Evolutionary conservation across 345 rosid species (phyloP).

Genomic region (Sonneratia alba): DNA sequence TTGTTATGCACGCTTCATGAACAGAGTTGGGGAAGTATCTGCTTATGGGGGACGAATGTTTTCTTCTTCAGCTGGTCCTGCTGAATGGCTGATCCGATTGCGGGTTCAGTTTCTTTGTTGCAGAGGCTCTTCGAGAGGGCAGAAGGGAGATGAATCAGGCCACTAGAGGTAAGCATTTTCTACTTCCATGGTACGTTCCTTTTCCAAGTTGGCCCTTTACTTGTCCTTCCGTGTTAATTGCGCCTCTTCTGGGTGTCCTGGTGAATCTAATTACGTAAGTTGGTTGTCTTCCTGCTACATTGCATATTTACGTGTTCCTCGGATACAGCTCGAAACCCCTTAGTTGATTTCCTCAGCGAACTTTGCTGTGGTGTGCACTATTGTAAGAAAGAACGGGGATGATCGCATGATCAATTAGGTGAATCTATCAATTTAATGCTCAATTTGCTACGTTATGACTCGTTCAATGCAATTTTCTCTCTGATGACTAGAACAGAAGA

Average conservation of each 20-base stretch:
- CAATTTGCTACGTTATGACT: no score
- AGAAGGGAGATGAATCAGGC: conserved; percentile 84
- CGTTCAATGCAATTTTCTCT: no score
- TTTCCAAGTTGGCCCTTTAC: background rate
- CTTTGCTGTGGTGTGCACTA: no score
- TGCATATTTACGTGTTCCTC: background rate
- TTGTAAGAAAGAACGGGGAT: no score
- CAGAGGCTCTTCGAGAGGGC: conserved; percentile 88
- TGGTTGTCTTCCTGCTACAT: background rate
- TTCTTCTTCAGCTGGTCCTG: background rate
- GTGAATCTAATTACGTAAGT: background rate
- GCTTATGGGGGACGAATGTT: no score
- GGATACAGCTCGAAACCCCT: background rate
- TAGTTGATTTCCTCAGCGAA: background rate
- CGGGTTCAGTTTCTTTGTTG: conserved; percentile 7
- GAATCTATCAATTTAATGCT: no score
- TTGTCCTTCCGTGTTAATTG: background rate
- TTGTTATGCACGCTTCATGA: no score
- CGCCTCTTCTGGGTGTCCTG: background rate
- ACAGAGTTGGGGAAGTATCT: no score
- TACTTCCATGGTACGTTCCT: background rate
- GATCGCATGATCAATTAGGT: no score
- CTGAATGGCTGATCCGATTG: background rate
- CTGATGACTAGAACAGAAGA: no score
- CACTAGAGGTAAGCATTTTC: conserved; percentile 52